Conservation (phyloP, 129 eudicot genomes). For the Pulicaria dysenterica region DNA sequence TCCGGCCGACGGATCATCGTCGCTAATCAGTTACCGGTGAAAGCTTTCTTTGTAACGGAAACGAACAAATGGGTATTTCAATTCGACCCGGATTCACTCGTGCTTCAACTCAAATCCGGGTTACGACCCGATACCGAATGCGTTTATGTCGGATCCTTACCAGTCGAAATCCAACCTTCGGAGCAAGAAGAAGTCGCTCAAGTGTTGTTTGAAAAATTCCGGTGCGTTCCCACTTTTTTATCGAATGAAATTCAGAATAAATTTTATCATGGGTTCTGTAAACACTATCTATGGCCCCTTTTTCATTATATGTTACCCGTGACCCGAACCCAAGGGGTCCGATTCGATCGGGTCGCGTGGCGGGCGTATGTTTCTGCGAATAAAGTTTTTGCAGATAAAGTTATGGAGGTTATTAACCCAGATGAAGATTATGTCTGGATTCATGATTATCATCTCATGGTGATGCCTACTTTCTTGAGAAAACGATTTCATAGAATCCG, state of each 20-base stretch:
- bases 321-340: conserved; percentile 52
- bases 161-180: conserved; percentile 49
- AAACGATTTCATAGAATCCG: conserved; percentile 58
- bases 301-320: conserved; percentile 83
- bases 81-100: conserved; percentile 63
- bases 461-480: conserved; percentile 76
- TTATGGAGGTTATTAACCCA: conserved; percentile 75
- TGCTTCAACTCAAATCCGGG: conserved; percentile 72
- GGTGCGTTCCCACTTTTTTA: conserved; percentile 83
- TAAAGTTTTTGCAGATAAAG: conserved; percentile 71
- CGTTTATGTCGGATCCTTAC: conserved; percentile 65
- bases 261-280: conserved; percentile 87
- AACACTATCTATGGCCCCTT: conserved; percentile 88
- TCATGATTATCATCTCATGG: conserved; percentile 92
- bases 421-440: conserved; percentile 96
- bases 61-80: conserved; percentile 62
- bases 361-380: conserved; percentile 78
- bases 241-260: conserved; percentile 53
- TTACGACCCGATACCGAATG: conserved; percentile 53
- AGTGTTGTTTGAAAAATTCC: conserved; percentile 50
- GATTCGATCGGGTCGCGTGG: conserved; percentile 66
- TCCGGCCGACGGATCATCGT: conserved; percentile 58
- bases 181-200: conserved; percentile 84
- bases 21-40: conserved; percentile 72
- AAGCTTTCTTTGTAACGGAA: conserved; percentile 35